phyloP scores from a whole-genome alignment of 768 basidiomycete genomes.

The Collybiopsis confluens region DNA sequence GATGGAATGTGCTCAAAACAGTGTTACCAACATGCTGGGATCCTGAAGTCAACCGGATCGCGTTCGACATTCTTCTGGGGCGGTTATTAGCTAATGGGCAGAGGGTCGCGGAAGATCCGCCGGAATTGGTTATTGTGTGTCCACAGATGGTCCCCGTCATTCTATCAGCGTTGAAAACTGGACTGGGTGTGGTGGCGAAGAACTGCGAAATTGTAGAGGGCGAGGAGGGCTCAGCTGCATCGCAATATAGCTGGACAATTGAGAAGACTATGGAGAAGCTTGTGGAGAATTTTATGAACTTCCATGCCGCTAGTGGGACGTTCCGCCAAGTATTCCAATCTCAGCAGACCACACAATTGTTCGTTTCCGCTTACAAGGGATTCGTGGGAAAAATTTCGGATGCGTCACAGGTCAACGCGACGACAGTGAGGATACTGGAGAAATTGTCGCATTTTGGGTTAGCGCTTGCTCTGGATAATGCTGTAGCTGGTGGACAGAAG shows the following conservation, averaged over 20 bases:
- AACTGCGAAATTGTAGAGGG: conserved; percentile 29
- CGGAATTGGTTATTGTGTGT: conserved; percentile 40
- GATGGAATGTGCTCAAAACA: conserved; percentile 73
- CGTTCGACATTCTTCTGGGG: conserved; percentile 68
- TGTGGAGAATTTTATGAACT: conserved; percentile 62
- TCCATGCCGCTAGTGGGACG: conserved; percentile 58
- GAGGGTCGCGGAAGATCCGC: conserved; percentile 10
- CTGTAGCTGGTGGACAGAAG: conserved; percentile 62
- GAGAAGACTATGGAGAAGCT: conserved; percentile 52
- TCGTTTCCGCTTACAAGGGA: conserved; percentile 58
- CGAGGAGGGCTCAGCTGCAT: neutral
- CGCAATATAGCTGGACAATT: conserved; percentile 6
- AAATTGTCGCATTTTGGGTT: conserved; percentile 69
- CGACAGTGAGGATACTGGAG: conserved; percentile 54
- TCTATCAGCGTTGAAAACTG: conserved; percentile 59
- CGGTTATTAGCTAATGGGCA: conserved; percentile 24
- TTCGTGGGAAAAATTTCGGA: conserved; percentile 44
- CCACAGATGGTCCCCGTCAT: conserved; percentile 72
- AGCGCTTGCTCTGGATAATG: conserved; percentile 61
- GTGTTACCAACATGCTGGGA: conserved; percentile 72
- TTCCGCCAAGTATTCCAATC: conserved; percentile 76
- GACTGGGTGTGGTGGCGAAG: conserved; percentile 39
- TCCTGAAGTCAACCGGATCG: conserved; percentile 55
- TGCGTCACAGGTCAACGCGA: conserved; percentile 34
- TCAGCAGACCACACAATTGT: conserved; percentile 61